Evolutionary conservation across 306 rosid genomes (phyloP).

Genomic region (Begonia fuchsioides): DNA sequence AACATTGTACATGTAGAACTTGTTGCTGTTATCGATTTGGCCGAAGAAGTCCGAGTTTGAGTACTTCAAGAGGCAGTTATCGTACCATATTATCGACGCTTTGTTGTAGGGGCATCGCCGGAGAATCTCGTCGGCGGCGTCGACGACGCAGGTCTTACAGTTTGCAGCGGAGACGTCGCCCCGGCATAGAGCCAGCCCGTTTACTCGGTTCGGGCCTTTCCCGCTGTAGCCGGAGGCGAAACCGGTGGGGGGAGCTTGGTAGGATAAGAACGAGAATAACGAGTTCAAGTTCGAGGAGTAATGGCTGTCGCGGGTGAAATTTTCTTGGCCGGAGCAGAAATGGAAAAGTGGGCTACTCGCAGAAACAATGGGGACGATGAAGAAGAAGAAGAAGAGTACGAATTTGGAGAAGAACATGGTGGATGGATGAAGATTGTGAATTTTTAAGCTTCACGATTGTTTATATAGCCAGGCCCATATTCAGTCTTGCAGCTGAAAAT

Average conservation of each 20-base stretch:
- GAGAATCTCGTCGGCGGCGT: not conserved
- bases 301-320: constrained; percentile 24
- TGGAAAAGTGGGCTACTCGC: constrained; percentile 13
- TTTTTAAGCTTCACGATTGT: too few species aligned
- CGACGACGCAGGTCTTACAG: not conserved
- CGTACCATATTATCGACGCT: not conserved
- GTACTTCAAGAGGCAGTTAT: not conserved
- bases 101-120: not conserved
- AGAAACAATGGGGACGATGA: too few species aligned
- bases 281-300: constrained; percentile 14
- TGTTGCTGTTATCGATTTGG: not conserved
- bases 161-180: not conserved
- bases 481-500: too few species aligned
- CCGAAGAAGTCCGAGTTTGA: not conserved
- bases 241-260: not conserved
- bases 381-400: too few species aligned
- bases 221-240: not conserved
- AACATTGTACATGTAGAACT: not conserved
- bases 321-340: constrained; percentile 29
- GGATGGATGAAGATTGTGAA: too few species aligned
- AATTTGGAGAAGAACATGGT: too few species aligned
- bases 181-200: not conserved
- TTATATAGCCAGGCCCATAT: too few species aligned
- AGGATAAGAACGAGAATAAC: constrained; percentile 8
- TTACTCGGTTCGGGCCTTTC: not conserved